Evolutionary conservation across 164 flowering plant species (phyloP), one percentile per base, ranked within the genome.

Genomic region (Vitis vinifera): DNA sequence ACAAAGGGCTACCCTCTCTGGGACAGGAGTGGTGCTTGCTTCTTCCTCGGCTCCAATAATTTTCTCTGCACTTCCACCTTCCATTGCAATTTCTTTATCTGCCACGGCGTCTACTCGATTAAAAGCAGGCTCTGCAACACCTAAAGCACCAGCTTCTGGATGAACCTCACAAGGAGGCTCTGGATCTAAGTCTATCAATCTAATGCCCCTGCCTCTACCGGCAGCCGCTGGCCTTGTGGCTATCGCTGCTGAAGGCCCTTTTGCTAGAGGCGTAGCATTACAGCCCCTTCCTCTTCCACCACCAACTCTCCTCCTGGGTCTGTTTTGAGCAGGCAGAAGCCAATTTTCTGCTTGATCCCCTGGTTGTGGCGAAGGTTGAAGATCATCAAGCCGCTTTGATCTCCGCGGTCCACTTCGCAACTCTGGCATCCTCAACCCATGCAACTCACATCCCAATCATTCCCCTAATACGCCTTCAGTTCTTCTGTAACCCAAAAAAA

Each of bases 351-450:
- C 82, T 81, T 89, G 92, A 71, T 81, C 89, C 60, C 73, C 52
- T 17, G 84, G 88, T 75, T 86, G 90, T 52, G 85, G 70, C 37
- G 82, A 75, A 78, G 91, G 85, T 82, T 89, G 95, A 78, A 88
- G 85, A 73, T 90, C 89, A 77, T 87, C 92, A 82, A 93, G 87
- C 65, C 92, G 88, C 74, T 86, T 89, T 59, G 97, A 91, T 84
- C 93, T 90, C 70, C 98, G 80, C 59, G 93, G 91, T 86, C 98
- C 95, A 77, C 94, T 93, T 79, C 94, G 83, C 89, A 91, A 75
- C 83, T 91, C 97, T 75, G 95, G 97, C 98, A 93, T 93, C 82
- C 78, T 93, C 89, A 83, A 71, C 87, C 97, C 97, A 93, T 93
- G 84, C 98, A 91, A 86, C 69, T 87, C 80, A 84, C 68, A 71